phyloP scores from a whole-genome alignment of 805 yeast species.

The Maudiozyma saulgeensis region DNA sequence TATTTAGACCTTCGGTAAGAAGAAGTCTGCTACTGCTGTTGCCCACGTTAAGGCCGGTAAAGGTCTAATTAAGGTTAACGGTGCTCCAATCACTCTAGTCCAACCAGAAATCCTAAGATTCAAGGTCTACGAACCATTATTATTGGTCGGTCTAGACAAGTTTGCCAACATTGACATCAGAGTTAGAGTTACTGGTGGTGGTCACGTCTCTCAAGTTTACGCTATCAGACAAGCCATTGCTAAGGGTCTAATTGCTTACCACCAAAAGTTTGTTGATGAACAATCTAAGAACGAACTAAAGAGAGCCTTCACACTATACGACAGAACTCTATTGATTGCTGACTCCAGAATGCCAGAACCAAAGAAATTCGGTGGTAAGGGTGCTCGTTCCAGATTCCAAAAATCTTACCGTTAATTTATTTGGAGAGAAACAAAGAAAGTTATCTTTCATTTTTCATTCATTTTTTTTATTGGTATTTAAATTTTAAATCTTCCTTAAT shows the following conservation, averaged over 20 bases:
- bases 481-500: not conserved
- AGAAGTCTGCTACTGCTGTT: constrained; percentile 99
- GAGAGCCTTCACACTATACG: constrained; percentile 95
- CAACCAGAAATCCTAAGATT: constrained; percentile 98
- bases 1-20: constrained; percentile 93
- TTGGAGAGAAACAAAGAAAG: not conserved
- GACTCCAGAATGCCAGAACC: constrained; percentile 99
- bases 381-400: constrained; percentile 99
- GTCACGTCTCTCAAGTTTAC: constrained; percentile 99
- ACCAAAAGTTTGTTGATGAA: constrained; percentile 98
- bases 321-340: constrained; percentile 98
- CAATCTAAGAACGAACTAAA: constrained; percentile 98
- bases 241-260: constrained; percentile 98
- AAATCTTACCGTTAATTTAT: constrained; percentile 93
- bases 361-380: constrained; percentile 99
- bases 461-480: not conserved
- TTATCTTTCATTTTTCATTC: not conserved
- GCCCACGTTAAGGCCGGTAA: constrained; percentile 99
- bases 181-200: constrained; percentile 99
- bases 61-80: constrained; percentile 98
- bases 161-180: constrained; percentile 97
- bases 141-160: constrained; percentile 97
- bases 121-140: constrained; percentile 99
- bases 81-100: constrained; percentile 97
- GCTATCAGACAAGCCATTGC: constrained; percentile 99